Percentiles rank a stretch among this genome's conserved stretches.
Evolutionary conservation across 495 filamentous ascomycete species (phyloP).

Genomic region (Penicillium dipodomyicola): DNA sequence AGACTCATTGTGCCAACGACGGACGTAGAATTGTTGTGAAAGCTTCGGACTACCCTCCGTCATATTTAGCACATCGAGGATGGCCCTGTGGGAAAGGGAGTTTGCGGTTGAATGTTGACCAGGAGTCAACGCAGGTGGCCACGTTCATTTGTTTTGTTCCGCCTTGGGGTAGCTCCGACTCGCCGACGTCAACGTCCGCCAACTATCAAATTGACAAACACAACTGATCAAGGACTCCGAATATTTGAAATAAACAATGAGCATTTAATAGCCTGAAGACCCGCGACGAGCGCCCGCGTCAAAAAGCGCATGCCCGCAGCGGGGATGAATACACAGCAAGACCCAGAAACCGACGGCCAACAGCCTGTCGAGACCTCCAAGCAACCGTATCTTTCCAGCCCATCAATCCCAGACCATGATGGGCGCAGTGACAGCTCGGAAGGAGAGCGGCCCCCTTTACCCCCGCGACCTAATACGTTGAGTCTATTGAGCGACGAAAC

Average conservation of each 20-base stretch:
- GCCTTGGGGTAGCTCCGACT: slow-evolving; percentile 25
- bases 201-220: slow-evolving; percentile 1
- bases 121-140: slow-evolving; percentile 35
- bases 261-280: slow-evolving; percentile 14
- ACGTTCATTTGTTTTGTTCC: slow-evolving; percentile 31
- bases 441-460: slow-evolving; percentile 60
- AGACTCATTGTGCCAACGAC: slow-evolving; percentile 61
- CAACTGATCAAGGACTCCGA: background rate
- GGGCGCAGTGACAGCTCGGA: slow-evolving; percentile 35
- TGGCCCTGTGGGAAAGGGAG: slow-evolving; percentile 15
- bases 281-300: slow-evolving; percentile 27
- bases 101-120: slow-evolving; percentile 16
- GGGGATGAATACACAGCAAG: slow-evolving; percentile 24
- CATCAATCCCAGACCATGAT: slow-evolving; percentile 7
- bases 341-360: slow-evolving; percentile 14
- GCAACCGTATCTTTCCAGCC: slow-evolving; percentile 4
- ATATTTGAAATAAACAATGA: slow-evolving; percentile 15
- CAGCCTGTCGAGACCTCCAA: slow-evolving; percentile 14
- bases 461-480: slow-evolving; percentile 59
- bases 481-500: slow-evolving; percentile 42
- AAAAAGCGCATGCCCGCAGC: slow-evolving; percentile 27
- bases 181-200: slow-evolving; percentile 22
- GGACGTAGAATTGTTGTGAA: slow-evolving; percentile 26
- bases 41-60: slow-evolving; percentile 30
- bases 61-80: slow-evolving; percentile 38